Evolutionary conservation across 2,329 filamentous ascomycete species (phyloP).

Genomic region (Endoconidiophora polonica): DNA sequence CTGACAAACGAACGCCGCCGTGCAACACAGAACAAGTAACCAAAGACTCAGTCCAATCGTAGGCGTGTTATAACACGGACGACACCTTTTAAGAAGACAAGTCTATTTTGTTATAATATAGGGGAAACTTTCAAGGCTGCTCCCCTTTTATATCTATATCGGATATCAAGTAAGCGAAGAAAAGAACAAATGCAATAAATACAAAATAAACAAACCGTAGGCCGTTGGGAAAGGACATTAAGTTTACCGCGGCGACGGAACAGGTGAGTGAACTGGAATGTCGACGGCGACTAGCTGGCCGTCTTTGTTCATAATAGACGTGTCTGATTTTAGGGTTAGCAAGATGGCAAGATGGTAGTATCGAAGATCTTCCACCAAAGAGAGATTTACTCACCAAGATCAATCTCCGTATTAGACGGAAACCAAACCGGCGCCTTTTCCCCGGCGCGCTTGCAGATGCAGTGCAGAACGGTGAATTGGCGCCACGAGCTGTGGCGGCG

Average conservation of each 20-base stretch:
- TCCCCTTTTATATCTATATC: too few relatives aligned
- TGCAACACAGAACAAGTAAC: too few relatives aligned
- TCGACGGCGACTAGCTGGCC: constrained; percentile 6
- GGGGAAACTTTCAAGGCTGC: too few relatives aligned
- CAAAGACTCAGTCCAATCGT: too few relatives aligned
- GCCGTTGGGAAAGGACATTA: not conserved
- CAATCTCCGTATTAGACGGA: constrained; percentile 11
- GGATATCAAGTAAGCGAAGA: not conserved
- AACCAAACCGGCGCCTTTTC: constrained; percentile 12
- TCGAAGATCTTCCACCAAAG: too few relatives aligned
- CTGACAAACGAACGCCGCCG: too few relatives aligned
- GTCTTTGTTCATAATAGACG: constrained; percentile 5
- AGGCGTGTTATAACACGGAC: too few relatives aligned
- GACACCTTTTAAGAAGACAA: not conserved
- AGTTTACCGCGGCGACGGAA: constrained; percentile 1
- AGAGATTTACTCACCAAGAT: not conserved
- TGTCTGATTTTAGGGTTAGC: constrained; percentile 3
- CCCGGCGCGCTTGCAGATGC: constrained; percentile 6
- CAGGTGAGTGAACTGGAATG: not conserved
- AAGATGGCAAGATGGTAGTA: not conserved
- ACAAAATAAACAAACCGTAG: not conserved
- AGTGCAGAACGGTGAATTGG: constrained; percentile 12
- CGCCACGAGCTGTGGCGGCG: constrained; percentile 7
- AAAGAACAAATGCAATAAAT: not conserved
- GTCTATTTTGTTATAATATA: not conserved